These are phyloP conservation scores for Rhodotorula sp. DNA, from an alignment of 1,284 basidiomycete genomes.

Conservation along the genomic window DNA sequence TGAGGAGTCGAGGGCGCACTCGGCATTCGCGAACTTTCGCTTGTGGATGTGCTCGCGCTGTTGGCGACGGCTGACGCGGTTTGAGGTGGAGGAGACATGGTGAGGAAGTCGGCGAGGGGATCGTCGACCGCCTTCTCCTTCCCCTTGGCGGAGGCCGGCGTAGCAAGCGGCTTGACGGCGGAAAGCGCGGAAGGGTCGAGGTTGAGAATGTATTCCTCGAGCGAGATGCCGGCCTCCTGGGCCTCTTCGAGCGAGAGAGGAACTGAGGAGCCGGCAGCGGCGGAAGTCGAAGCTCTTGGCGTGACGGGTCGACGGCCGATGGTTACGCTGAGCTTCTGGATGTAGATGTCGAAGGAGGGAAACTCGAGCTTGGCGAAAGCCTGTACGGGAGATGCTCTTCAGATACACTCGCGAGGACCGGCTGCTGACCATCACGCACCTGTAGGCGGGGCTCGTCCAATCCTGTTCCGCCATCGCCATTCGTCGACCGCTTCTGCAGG, in stretches of 20 bases:
- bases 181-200: not conserved
- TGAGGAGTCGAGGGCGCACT: not conserved
- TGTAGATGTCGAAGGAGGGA: conserved; percentile 81
- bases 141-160: conserved; percentile 8
- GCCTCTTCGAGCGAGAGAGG: conserved; percentile 10
- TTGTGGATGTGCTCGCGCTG: not conserved
- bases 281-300: not conserved
- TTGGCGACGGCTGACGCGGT: not conserved
- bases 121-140: conserved; percentile 23
- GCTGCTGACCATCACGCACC: not conserved
- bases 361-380: conserved; percentile 93
- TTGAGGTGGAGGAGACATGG: not conserved
- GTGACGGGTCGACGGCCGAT: conserved; percentile 56
- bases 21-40: not conserved
- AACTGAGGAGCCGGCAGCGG: not conserved
- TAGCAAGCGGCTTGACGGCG: too few relatives aligned
- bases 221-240: conserved; percentile 1
- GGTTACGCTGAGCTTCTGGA: conserved; percentile 71
- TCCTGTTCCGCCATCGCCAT: not conserved
- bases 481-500: not conserved
- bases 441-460: not conserved
- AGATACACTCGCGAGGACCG: not conserved
- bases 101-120: conserved; percentile 23
- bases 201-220: conserved; percentile 10
- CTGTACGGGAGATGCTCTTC: conserved; percentile 56